Base-by-base conservation (phyloP, 805 yeast genomes). In the Yamadazyma endophytica region DNA sequence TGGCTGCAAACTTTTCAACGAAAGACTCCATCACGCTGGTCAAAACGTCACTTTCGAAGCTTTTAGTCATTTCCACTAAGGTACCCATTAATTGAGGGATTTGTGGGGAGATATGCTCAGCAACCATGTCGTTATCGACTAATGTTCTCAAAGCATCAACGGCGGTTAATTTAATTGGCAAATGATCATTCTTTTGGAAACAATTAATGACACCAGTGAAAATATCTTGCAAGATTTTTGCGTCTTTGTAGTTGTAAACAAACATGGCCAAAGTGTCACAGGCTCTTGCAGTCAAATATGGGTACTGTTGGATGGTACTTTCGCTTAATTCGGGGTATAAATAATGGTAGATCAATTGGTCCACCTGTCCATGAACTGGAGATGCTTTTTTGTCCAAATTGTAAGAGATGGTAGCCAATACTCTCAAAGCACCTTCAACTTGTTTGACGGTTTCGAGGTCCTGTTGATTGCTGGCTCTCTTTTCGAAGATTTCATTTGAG, bases 71-170 rank as follows among this genome's bases (percentile, higher is more conserved):
- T 37, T 64, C 68, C 35, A 66, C 59, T 33, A 65, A 54, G 9
- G 57, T 59, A 9, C 61, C 61, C 71, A 65, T 64, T 28, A 65
- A 52, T 39, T 64, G 71, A 6, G 71, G 71, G 1, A 64, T 68
- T 37, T 65, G 70, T 17, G 50, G 61, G 3, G 70, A 56, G 24
- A 65, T 54, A 29, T 58, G 64, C 7, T 55, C 62, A 7, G 70
- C 69, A 32, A 60, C 59, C n/a, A 49, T 47, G 27, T 63, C 71
- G 39, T 88, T 56, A 11, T 63, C 60, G 4, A 66, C 64, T 33
- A 70, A 59, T 7, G 70, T 58, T 13, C 74, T 52, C 46, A 73
- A 59, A 1, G 77, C 76, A 50, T 72, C 77, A 8, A 73, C 70
- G 9, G 75, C 69, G 15, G 74, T 71, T 30, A 73, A 53, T 46